Percentiles rank a stretch among this genome's conserved stretches.
Conservation (phyloP, 352 stramenopile genomes). For the Phytophthora pini region DNA sequence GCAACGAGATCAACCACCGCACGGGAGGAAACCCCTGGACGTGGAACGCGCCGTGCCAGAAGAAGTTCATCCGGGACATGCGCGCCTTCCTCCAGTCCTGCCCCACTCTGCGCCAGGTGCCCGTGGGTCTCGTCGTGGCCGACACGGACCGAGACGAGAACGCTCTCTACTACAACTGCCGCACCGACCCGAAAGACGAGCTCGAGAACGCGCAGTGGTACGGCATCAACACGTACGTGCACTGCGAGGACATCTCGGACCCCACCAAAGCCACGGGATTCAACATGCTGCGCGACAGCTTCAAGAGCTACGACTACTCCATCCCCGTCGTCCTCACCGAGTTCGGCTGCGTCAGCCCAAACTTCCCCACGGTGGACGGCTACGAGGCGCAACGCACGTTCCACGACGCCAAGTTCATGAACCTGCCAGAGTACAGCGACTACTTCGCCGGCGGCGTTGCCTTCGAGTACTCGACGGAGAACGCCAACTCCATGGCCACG, state of each 20-base stretch:
- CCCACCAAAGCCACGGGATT: slow-evolving; percentile 57
- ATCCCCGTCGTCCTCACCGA: slow-evolving; percentile 42
- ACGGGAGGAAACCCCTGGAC: slow-evolving; percentile 46
- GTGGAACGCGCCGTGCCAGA: slow-evolving; percentile 85
- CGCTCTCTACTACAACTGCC: slow-evolving; percentile 87
- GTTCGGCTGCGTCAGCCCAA: slow-evolving; percentile 34
- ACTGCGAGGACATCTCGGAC: slow-evolving; percentile 69
- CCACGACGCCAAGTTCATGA: slow-evolving; percentile 71
- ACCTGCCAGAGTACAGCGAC: slow-evolving; percentile 52
- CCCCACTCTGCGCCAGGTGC: slow-evolving; percentile 63
- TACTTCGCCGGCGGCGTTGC: slow-evolving; percentile 71
- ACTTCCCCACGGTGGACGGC: slow-evolving; percentile 56
- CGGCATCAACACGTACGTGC: slow-evolving; percentile 84
- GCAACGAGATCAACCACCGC: slow-evolving; percentile 87
- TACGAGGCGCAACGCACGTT: slow-evolving; percentile 82
- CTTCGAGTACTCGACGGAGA: slow-evolving; percentile 87
- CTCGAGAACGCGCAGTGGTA: slow-evolving; percentile 88
- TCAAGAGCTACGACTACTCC: slow-evolving; percentile 64
- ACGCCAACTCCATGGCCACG: slow-evolving; percentile 66
- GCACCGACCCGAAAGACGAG: slow-evolving; percentile 56
- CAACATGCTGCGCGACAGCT: slow-evolving; percentile 62
- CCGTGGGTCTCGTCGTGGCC: slow-evolving; percentile 77
- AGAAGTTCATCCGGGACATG: slow-evolving; percentile 92
- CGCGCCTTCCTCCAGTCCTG: slow-evolving; percentile 71
- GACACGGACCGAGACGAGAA: slow-evolving; percentile 69